phyloP scores from a whole-genome alignment of 352 stramenopile species.

The Phytophthora lateralis region DNA sequence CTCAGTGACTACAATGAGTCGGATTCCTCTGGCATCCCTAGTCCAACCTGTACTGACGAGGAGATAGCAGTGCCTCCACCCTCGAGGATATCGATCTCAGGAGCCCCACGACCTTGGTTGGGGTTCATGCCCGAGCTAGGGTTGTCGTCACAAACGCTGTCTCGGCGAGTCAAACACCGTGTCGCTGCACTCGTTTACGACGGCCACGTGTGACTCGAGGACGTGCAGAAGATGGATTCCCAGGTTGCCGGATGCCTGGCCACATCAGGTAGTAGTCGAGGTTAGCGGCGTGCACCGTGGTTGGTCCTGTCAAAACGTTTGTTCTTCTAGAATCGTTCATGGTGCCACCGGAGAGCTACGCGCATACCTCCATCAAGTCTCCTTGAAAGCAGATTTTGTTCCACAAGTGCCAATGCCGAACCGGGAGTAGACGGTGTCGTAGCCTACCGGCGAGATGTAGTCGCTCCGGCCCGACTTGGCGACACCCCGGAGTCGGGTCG shows the following conservation, averaged over 20 bases:
- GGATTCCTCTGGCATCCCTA: conserved; percentile 64
- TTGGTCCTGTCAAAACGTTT: conserved; percentile 42
- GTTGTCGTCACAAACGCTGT: conserved; percentile 87
- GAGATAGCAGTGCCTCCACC: conserved; percentile 78
- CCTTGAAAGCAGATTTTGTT: conserved; percentile 96
- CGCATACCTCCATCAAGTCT: conserved; percentile 87
- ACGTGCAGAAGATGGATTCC: too few relatives aligned
- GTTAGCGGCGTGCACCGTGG: conserved; percentile 18
- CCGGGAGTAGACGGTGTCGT: conserved; percentile 47
- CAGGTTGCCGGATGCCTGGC: conserved; percentile 96
- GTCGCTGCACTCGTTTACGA: conserved; percentile 93
- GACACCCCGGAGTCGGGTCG: too few relatives aligned
- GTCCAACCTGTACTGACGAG: conserved; percentile 91
- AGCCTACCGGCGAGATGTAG: conserved; percentile 58
- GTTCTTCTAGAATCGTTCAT: too few relatives aligned
- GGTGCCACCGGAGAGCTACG: conserved; percentile 86
- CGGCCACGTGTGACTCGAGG: too few relatives aligned
- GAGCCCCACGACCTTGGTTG: conserved; percentile 87
- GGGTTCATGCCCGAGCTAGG: conserved; percentile 92
- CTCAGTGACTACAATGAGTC: conserved; percentile 27
- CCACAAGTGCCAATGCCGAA: conserved; percentile 69
- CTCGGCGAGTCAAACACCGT: conserved; percentile 43
- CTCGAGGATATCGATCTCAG: conserved; percentile 96
- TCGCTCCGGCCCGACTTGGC: conserved; percentile 69
- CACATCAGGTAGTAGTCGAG: conserved; percentile 74